Evolutionary conservation across 352 stramenopile genomes (phyloP).

Genomic region (Pythium phragmiticola): DNA sequence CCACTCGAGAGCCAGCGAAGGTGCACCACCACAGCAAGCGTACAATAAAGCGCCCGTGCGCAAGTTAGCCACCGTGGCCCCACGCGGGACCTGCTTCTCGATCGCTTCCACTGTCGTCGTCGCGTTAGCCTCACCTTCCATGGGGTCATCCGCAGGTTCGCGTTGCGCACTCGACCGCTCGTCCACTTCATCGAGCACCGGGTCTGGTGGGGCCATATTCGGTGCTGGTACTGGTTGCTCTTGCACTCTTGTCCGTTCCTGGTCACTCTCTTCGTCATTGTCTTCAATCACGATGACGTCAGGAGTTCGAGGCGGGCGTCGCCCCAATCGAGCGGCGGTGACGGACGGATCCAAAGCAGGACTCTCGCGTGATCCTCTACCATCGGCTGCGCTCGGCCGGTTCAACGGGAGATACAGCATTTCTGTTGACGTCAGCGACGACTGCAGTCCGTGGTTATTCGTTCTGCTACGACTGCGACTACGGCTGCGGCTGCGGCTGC

Average conservation of each 20-base stretch:
- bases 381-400: constrained; percentile 23
- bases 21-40: constrained; percentile 56
- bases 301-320: constrained; percentile 6
- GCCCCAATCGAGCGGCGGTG: background rate
- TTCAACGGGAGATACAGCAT: constrained; percentile 27
- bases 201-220: constrained; percentile 40
- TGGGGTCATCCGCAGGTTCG: background rate
- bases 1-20: constrained; percentile 48
- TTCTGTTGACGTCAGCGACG: constrained; percentile 8
- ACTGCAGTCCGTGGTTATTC: background rate
- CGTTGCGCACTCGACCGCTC: background rate
- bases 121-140: background rate
- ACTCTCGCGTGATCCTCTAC: background rate
- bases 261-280: constrained; percentile 36
- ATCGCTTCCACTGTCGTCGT: background rate
- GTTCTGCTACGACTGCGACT: constrained; percentile 16
- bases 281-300: constrained; percentile 79
- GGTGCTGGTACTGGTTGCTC: constrained; percentile 5
- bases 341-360: background rate
- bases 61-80: constrained; percentile 26
- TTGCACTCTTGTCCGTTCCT: background rate
- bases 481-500: constrained; percentile 21
- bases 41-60: constrained; percentile 53
- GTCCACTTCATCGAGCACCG: constrained; percentile 19
- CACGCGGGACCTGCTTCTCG: background rate